Evolutionary conservation across 768 basidiomycete species (phyloP).

Genomic region (Termitomyces bulborhizus): DNA sequence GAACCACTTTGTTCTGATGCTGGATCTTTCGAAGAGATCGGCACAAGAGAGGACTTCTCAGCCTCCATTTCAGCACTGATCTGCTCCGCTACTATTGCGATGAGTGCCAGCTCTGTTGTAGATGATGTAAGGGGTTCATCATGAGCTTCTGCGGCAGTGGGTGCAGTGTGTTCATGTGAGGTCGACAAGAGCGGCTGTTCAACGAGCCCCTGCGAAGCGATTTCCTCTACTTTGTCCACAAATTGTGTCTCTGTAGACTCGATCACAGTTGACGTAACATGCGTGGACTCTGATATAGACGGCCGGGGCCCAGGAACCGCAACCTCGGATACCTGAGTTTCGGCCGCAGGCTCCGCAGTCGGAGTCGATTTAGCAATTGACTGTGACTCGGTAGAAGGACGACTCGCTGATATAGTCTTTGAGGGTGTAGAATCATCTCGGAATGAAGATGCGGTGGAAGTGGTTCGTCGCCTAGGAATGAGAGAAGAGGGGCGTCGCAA

Average conservation of each 20-base stretch:
- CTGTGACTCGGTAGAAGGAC: not conserved
- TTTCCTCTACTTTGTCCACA: not conserved
- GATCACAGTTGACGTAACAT: not conserved
- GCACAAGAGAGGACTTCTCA: not conserved
- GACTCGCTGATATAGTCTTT: conserved; percentile 1
- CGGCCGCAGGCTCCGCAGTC: conserved; percentile 4
- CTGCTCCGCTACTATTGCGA: not conserved
- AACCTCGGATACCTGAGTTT: not conserved
- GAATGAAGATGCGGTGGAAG: conserved; percentile 2
- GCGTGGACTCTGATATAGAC: not conserved
- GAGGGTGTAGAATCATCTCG: conserved; percentile 2
- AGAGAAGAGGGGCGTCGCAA: conserved; percentile 7
- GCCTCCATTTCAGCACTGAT: not conserved
- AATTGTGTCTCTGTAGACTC: not conserved
- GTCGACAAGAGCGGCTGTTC: not conserved
- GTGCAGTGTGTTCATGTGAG: not conserved
- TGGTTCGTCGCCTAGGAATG: conserved; percentile 8
- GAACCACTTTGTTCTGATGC: not conserved
- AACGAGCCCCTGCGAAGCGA: not conserved
- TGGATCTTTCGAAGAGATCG: not conserved
- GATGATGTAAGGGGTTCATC: not conserved
- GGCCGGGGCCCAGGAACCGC: not conserved
- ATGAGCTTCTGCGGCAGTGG: not conserved
- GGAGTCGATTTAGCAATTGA: not conserved
- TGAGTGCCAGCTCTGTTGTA: not conserved